Conservation (phyloP, 108 stramenopile genomes). For the Pseudonitzschia delicatissima region DNA sequence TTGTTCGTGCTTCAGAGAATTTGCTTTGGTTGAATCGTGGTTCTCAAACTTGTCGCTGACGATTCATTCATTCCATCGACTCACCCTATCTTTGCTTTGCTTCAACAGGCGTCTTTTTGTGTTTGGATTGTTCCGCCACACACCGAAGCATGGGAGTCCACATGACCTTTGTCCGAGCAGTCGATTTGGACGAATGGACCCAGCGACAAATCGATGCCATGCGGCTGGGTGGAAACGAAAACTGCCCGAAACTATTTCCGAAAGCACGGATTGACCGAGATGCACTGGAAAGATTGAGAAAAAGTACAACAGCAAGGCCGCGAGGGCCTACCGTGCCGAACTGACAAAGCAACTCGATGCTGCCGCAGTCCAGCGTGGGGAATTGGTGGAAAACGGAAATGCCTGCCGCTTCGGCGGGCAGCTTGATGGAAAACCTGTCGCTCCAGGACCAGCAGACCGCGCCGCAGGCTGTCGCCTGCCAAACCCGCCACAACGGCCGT, state of each 20-base stretch:
- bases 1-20: no score
- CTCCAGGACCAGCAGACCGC: slow-evolving; percentile 47
- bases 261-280: slow-evolving; percentile 76
- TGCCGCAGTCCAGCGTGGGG: slow-evolving; percentile 54
- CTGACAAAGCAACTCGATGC: slow-evolving; percentile 67
- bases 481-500: slow-evolving; percentile 36
- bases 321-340: slow-evolving; percentile 67
- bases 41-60: no score
- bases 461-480: slow-evolving; percentile 22
- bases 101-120: slow-evolving; percentile 78
- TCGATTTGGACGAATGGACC: slow-evolving; percentile 94
- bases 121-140: slow-evolving; percentile 90
- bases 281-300: slow-evolving; percentile 84
- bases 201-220: slow-evolving; percentile 90
- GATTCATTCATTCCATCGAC: no score
- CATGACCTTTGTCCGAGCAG: slow-evolving; percentile 84
- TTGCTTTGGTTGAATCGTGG: no score
- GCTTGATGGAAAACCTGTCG: slow-evolving; percentile 60
- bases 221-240: slow-evolving; percentile 88
- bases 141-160: slow-evolving; percentile 91
- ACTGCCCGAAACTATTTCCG: slow-evolving; percentile 78
- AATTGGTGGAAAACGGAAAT: slow-evolving; percentile 31
- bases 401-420: slow-evolving; percentile 19
- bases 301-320: slow-evolving; percentile 85
- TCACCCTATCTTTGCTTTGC: neutral